These are phyloP conservation scores for Puccinia novopanici DNA, from an alignment of 1,284 basidiomycete genomes.

Conservation along the genomic window DNA sequence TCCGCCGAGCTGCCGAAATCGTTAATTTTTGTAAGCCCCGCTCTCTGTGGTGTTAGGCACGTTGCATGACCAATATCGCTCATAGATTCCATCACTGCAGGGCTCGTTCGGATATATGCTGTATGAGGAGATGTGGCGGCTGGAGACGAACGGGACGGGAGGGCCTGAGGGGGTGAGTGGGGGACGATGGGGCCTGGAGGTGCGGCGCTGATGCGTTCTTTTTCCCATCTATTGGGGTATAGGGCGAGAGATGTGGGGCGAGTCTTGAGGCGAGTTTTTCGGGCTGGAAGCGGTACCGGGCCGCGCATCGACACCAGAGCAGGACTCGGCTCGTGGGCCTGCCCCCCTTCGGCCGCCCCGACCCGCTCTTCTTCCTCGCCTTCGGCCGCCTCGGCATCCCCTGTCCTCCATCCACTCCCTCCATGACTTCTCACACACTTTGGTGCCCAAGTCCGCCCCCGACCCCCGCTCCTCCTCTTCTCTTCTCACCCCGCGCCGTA, in stretches of 20 bases:
- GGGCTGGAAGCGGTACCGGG: background rate
- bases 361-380: constrained; percentile 28
- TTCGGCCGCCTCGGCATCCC: background rate
- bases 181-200: background rate
- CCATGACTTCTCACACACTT: too few species aligned
- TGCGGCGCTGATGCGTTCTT: background rate
- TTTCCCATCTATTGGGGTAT: background rate
- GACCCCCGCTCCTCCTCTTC: too few species aligned
- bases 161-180: background rate
- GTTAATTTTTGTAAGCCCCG: constrained; percentile 29
- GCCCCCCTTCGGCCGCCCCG: background rate
- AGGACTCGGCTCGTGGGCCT: background rate
- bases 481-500: too few species aligned
- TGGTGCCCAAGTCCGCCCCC: too few species aligned
- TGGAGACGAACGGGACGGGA: background rate
- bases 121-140: background rate
- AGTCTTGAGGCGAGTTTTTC: background rate
- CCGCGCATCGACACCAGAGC: background rate
- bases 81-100: background rate
- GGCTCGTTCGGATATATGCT: constrained; percentile 8
- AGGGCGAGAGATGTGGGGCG: background rate
- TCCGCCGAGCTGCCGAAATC: constrained; percentile 26
- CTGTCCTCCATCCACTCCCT: too few species aligned
- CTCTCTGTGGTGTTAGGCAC: background rate
- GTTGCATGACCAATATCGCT: background rate